These are phyloP conservation scores for Diaporthe vaccinii DNA, from an alignment of 2,329 filamentous ascomycete species.

Conservation along the genomic window DNA sequence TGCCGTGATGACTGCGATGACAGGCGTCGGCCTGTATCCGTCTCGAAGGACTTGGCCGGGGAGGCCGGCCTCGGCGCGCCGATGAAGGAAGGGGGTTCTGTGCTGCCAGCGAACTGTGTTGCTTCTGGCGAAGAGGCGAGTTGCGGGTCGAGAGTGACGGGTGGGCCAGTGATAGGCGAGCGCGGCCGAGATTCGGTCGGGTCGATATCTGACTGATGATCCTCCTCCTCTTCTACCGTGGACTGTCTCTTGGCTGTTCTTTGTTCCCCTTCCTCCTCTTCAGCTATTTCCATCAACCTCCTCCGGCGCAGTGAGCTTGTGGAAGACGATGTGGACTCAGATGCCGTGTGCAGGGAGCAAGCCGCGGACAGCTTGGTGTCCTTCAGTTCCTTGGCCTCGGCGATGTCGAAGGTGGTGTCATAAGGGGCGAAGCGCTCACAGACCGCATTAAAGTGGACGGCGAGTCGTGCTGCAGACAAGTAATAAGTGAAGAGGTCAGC, in stretches of 20 bases:
- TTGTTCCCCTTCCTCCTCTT: constrained; percentile 84
- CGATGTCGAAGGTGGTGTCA: constrained; percentile 86
- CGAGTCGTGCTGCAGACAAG: constrained; percentile 77
- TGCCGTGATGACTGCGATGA: constrained; percentile 67
- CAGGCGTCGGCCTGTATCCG: constrained; percentile 55
- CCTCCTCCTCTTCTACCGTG: constrained; percentile 64
- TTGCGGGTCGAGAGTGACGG: constrained; percentile 65
- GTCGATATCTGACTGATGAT: constrained; percentile 45
- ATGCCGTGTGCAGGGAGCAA: constrained; percentile 90
- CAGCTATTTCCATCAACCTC: constrained; percentile 91
- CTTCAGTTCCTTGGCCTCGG: constrained; percentile 81
- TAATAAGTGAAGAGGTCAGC: constrained; percentile 44
- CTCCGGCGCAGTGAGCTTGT: constrained; percentile 82
- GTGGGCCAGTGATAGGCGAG: constrained; percentile 51
- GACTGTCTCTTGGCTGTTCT: constrained; percentile 71
- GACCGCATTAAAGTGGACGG: constrained; percentile 77
- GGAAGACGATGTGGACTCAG: constrained; percentile 87
- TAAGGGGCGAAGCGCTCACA: constrained; percentile 85
- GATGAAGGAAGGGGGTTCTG: constrained; percentile 66
- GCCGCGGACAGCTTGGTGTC: constrained; percentile 90
- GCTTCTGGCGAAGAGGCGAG: constrained; percentile 65
- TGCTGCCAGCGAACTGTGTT: constrained; percentile 63
- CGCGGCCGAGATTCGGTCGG: constrained; percentile 47
- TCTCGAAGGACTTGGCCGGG: constrained; percentile 58
- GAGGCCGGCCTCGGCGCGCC: constrained; percentile 61